Evolutionary conservation across 768 basidiomycete species (phyloP).

Genomic region (Coprinopsis cinerea): DNA sequence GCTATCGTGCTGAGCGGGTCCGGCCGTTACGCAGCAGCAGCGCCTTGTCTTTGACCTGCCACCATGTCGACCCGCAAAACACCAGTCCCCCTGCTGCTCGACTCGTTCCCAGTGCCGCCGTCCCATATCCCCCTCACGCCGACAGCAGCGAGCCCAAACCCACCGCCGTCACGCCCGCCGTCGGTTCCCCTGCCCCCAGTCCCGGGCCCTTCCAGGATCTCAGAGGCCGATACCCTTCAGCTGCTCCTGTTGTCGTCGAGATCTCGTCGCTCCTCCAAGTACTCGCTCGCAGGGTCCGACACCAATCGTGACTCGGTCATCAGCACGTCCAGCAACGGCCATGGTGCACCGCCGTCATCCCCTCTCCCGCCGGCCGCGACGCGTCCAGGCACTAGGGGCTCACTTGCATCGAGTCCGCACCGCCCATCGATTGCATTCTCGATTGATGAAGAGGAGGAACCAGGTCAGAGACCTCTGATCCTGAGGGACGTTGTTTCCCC

Average conservation of each 20-base stretch:
- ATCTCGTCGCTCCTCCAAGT: conserved; percentile 20
- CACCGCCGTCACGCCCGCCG: conserved; percentile 56
- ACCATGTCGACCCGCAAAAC: conserved; percentile 4
- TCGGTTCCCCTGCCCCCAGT: conserved; percentile 56
- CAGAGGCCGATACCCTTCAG: conserved; percentile 41
- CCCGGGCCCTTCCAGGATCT: conserved; percentile 55
- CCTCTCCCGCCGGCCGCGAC: conserved; percentile 9
- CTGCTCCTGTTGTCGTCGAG: conserved; percentile 26
- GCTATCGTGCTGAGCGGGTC: not conserved
- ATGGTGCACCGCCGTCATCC: conserved; percentile 6
- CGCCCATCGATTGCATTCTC: conserved; percentile 24
- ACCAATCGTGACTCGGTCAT: conserved; percentile 17
- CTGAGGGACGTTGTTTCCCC: conserved; percentile 21
- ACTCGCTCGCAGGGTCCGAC: conserved; percentile 16
- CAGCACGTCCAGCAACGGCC: conserved; percentile 15
- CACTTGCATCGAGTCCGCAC: conserved; percentile 9
- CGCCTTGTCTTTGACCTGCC: not conserved
- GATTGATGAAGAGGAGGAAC: conserved; percentile 17
- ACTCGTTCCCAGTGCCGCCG: conserved; percentile 37
- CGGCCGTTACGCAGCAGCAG: not conserved
- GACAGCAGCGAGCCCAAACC: conserved; percentile 32
- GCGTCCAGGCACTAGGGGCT: conserved; percentile 14
- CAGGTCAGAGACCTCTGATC: conserved; percentile 1
- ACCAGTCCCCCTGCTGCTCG: conserved; percentile 27
- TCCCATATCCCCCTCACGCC: conserved; percentile 33